Evolutionary conservation across 495 filamentous ascomycete species (phyloP).

Genomic region (Aspergillus mulundensis): DNA sequence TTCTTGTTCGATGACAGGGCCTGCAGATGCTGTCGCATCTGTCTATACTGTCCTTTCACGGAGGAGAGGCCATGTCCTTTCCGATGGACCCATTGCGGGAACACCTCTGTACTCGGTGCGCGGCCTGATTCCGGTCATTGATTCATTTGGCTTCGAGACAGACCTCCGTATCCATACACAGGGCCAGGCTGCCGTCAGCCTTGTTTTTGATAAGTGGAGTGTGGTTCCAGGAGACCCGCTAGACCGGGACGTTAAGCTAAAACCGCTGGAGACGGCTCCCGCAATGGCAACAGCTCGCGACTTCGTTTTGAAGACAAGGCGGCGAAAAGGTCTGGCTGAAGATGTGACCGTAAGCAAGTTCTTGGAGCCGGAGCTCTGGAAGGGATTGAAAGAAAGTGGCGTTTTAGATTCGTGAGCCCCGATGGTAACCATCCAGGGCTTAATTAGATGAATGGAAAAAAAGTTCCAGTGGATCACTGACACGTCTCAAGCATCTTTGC

Average conservation of each 20-base stretch:
- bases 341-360: slow-evolving; percentile 95
- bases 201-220: slow-evolving; percentile 95
- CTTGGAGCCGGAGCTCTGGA: slow-evolving; percentile 88
- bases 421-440: no score
- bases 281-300: slow-evolving; percentile 87
- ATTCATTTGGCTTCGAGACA: slow-evolving; percentile 96
- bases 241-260: slow-evolving; percentile 75
- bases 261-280: slow-evolving; percentile 80
- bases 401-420: slow-evolving; percentile 65
- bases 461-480: no score
- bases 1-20: slow-evolving; percentile 84
- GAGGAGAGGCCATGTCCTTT: slow-evolving; percentile 85
- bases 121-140: slow-evolving; percentile 91
- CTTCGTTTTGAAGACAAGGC: slow-evolving; percentile 91
- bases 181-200: slow-evolving; percentile 79
- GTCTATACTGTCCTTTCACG: slow-evolving; percentile 90
- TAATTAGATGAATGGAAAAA: no score
- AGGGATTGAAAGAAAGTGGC: slow-evolving; percentile 81
- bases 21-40: slow-evolving; percentile 80
- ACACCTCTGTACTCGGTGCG: slow-evolving; percentile 91
- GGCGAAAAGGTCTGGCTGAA: slow-evolving; percentile 90
- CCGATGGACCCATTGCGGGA: slow-evolving; percentile 88
- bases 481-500: slow-evolving; percentile 92
- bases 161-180: slow-evolving; percentile 95
- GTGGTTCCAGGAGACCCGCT: slow-evolving; percentile 94